Evolutionary conservation across 1,284 basidiomycete genomes (phyloP).

Genomic region (Limonomyces culmigenus): DNA sequence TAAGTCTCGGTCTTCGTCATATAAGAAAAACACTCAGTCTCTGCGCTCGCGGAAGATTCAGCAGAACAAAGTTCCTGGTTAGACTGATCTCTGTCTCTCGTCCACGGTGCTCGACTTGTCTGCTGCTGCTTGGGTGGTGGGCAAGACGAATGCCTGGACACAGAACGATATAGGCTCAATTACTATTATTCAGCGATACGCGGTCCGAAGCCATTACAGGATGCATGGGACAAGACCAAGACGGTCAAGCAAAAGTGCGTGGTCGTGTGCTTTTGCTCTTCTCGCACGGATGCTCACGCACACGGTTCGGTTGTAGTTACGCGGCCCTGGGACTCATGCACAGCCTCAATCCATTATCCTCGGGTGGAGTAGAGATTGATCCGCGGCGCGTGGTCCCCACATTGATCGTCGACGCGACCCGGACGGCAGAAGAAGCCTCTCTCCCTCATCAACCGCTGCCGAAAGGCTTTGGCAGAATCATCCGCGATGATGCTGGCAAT

Average conservation of each 20-base stretch:
- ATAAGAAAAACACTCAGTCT: constrained; percentile 56
- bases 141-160: too few species aligned
- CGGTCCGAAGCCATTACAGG: constrained; percentile 70
- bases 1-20: constrained; percentile 57
- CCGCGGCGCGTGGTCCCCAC: background rate
- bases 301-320: constrained; percentile 34
- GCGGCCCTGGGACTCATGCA: constrained; percentile 58
- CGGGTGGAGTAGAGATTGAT: constrained; percentile 36
- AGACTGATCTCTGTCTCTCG: too few species aligned
- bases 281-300: background rate
- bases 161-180: too few species aligned
- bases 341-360: constrained; percentile 43
- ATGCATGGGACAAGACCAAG: constrained; percentile 78
- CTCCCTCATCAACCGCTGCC: constrained; percentile 12
- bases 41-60: constrained; percentile 41
- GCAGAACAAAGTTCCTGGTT: background rate
- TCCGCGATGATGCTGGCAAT: constrained; percentile 72
- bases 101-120: too few species aligned
- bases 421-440: constrained; percentile 5
- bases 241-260: constrained; percentile 89
- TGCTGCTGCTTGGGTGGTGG: too few species aligned
- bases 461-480: constrained; percentile 72
- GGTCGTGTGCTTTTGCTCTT: too few species aligned
- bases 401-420: too few species aligned
- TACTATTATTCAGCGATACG: constrained; percentile 60